phyloP scores from a whole-genome alignment of 257 asterid genomes.

The Cynanchum wilfordii region DNA sequence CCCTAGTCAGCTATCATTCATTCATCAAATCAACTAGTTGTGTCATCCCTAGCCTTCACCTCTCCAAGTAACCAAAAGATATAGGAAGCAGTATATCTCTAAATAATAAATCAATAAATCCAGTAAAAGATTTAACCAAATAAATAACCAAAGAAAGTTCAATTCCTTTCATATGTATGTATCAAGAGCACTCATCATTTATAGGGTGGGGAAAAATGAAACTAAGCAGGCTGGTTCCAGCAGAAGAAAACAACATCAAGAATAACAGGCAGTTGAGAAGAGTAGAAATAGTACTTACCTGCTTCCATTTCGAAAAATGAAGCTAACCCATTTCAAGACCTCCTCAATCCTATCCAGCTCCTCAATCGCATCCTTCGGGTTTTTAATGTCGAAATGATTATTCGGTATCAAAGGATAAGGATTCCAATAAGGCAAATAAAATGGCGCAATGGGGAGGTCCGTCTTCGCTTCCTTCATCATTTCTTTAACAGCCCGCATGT shows the following conservation, averaged over 20 bases:
- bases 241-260: neutral
- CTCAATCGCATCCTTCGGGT: slow-evolving; percentile 70
- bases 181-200: neutral
- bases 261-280: neutral
- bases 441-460: slow-evolving; percentile 90
- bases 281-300: slow-evolving; percentile 45
- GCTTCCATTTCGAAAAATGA: slow-evolving; percentile 79
- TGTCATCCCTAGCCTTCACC: neutral
- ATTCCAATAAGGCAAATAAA: slow-evolving; percentile 84
- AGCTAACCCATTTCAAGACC: slow-evolving; percentile 94
- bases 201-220: neutral
- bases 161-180: neutral
- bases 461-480: too few relatives aligned
- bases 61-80: neutral
- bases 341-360: slow-evolving; percentile 98
- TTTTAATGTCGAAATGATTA: slow-evolving; percentile 43
- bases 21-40: neutral
- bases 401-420: slow-evolving; percentile 71
- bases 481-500: too few relatives aligned
- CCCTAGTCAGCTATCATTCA: neutral
- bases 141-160: neutral
- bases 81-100: neutral
- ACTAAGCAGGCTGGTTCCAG: neutral
- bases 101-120: neutral
- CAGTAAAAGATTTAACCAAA: neutral